A percentile compares a stretch with the other conserved stretches of the same genome.
phyloP scores from a whole-genome alignment of 306 rosid genomes.

The Vicia faba region DNA sequence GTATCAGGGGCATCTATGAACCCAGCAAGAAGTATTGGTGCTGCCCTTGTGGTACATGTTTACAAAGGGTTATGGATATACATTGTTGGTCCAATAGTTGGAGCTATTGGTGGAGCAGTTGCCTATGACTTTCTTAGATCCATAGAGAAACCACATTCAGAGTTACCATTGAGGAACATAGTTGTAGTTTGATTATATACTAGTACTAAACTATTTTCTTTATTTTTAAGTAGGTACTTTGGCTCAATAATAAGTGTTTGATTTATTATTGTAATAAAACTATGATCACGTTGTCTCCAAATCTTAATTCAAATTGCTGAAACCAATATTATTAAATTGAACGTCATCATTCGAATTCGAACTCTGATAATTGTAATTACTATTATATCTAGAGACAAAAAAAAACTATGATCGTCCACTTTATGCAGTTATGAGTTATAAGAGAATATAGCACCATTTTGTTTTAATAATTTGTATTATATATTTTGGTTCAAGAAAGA shows the following conservation, averaged over 20 bases:
- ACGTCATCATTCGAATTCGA: too few species aligned
- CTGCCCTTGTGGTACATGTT: slow-evolving; percentile 46
- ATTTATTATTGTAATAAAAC: not conserved
- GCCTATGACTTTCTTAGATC: slow-evolving; percentile 50
- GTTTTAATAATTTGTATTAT: too few species aligned
- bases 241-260: not conserved
- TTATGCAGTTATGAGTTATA: too few species aligned
- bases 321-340: too few species aligned
- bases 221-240: not conserved
- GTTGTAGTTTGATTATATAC: not conserved
- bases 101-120: slow-evolving; percentile 56
- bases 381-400: too few species aligned
- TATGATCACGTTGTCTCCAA: not conserved
- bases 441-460: too few species aligned
- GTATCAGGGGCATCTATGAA: slow-evolving; percentile 69
- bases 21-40: slow-evolving; percentile 65
- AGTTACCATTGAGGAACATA: not conserved
- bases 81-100: slow-evolving; percentile 55
- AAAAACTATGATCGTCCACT: too few species aligned
- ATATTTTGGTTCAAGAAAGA: not conserved
- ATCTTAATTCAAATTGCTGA: too few species aligned
- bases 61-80: slow-evolving; percentile 57
- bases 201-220: not conserved
- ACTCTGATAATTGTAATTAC: too few species aligned
- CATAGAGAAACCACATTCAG: slow-evolving; percentile 12